phyloP scores from a whole-genome alignment of 2,329 filamentous ascomycete species.

The Diaporthe sp. region DNA sequence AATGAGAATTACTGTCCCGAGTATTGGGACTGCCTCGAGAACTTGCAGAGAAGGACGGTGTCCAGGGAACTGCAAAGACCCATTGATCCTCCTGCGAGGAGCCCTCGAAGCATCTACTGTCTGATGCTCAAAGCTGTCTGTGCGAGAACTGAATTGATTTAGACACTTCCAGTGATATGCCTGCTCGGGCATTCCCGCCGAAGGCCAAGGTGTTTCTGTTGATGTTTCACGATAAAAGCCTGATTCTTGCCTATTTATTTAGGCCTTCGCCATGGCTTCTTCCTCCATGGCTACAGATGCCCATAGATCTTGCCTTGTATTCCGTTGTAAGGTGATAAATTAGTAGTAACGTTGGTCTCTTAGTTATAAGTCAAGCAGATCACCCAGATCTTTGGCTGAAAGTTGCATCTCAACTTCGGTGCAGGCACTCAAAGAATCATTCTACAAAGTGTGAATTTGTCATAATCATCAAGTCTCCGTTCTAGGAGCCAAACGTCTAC shows the following conservation, averaged over 20 bases:
- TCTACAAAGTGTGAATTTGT: too few species aligned
- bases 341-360: neutral
- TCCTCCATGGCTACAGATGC: too few species aligned
- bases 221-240: neutral
- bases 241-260: neutral
- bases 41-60: neutral
- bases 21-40: neutral
- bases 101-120: neutral
- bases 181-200: neutral
- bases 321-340: neutral
- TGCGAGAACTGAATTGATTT: neutral
- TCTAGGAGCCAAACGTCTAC: too few species aligned
- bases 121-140: neutral
- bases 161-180: neutral
- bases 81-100: neutral
- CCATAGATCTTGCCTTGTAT: too few species aligned
- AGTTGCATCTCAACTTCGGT: too few species aligned
- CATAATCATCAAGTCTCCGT: too few species aligned
- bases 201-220: neutral
- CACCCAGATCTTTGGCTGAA: too few species aligned
- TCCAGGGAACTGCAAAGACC: neutral
- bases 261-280: too few species aligned
- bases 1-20: neutral
- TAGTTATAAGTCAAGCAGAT: too few species aligned
- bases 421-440: too few species aligned